Evolutionary conservation across 208 protist genomes (phyloP).

Genomic region (Crithidia fasciculata): DNA sequence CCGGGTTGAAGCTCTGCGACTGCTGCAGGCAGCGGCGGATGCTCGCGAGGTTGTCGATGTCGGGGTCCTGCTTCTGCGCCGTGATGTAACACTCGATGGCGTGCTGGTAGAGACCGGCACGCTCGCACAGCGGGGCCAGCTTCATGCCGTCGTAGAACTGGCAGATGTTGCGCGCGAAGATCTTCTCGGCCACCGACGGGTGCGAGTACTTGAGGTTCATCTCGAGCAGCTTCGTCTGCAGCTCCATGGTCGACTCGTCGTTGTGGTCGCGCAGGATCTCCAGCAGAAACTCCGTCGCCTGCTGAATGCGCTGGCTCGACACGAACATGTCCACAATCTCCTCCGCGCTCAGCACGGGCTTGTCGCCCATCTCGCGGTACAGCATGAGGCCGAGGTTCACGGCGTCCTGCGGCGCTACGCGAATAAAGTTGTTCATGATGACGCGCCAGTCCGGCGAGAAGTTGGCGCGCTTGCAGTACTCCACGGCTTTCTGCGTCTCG

Average conservation of each 20-base stretch:
- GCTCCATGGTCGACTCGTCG: slow-evolving; percentile 89
- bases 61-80: slow-evolving; percentile 76
- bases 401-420: slow-evolving; percentile 92
- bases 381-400: slow-evolving; percentile 94
- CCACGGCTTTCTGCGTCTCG: slow-evolving; percentile 97
- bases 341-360: slow-evolving; percentile 80
- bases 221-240: slow-evolving; percentile 99
- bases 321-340: slow-evolving; percentile 97
- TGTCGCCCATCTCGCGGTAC: slow-evolving; percentile 76
- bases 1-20: slow-evolving; percentile 92
- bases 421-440: slow-evolving; percentile 94
- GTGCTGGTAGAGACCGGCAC: slow-evolving; percentile 96
- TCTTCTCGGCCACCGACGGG: slow-evolving; percentile 98
- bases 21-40: slow-evolving; percentile 98
- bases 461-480: slow-evolving; percentile 97
- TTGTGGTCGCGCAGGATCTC: slow-evolving; percentile 95
- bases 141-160: slow-evolving; percentile 96
- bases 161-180: slow-evolving; percentile 97
- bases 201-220: slow-evolving; percentile 98
- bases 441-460: slow-evolving; percentile 97
- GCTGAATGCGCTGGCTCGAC: slow-evolving; percentile 94
- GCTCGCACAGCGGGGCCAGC: slow-evolving; percentile 98
- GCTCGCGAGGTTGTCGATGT: slow-evolving; percentile 93
- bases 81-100: slow-evolving; percentile 98
- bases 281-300: slow-evolving; percentile 98